A percentile compares a stretch with the other conserved stretches of the same genome.
phyloP scores from a whole-genome alignment of 305 asterid species.

The Coffea humblotiana region DNA sequence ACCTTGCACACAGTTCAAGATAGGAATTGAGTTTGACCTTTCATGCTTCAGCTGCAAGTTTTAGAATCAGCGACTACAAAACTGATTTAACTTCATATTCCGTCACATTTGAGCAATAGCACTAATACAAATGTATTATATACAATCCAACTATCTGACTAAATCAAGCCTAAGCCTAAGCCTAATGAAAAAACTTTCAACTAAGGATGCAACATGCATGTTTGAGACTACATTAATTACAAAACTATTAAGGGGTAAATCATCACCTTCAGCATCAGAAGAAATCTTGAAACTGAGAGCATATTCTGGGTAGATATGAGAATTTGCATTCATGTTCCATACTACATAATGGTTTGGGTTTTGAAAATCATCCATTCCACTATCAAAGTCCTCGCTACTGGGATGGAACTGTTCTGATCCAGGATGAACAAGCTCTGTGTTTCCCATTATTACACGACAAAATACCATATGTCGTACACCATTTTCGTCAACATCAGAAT shows the following conservation, averaged over 20 bases:
- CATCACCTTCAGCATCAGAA: conserved; percentile 39
- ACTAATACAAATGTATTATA: background rate
- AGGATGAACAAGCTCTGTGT: conserved; percentile 35
- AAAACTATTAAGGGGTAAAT: background rate
- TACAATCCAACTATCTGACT: background rate
- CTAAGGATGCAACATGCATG: background rate
- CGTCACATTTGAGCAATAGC: background rate
- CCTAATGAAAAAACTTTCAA: background rate
- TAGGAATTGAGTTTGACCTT: background rate
- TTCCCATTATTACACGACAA: conserved; percentile 52
- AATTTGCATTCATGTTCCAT: conserved; percentile 47
- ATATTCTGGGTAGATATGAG: conserved; percentile 47
- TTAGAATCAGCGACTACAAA: background rate
- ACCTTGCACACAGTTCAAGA: background rate
- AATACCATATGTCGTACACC: conserved; percentile 40
- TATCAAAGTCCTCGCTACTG: conserved; percentile 43
- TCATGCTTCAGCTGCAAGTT: background rate
- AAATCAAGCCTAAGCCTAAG: background rate
- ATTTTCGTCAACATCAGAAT: conserved; percentile 51
- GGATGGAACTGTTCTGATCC: conserved; percentile 47
- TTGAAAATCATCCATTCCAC: conserved; percentile 45
- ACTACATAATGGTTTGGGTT: conserved; percentile 37
- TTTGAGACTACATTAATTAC: background rate
- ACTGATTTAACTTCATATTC: background rate
- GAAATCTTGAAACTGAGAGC: conserved; percentile 41